phyloP scores from a whole-genome alignment of 2,329 filamentous ascomycete genomes.

The Fusarium subglutinans region DNA sequence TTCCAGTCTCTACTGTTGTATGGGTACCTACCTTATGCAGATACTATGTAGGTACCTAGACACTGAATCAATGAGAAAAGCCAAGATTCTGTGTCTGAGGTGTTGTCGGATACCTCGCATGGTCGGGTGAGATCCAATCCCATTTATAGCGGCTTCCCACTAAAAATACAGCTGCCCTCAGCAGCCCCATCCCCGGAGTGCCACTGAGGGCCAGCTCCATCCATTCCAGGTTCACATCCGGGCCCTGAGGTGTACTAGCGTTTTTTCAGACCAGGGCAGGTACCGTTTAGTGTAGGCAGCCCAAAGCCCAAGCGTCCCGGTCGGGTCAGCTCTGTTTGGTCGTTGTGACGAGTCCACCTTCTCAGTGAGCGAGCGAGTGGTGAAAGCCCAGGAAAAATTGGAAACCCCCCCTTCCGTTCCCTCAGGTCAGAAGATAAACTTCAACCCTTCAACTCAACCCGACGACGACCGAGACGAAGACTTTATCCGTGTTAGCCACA shows the following conservation, averaged over 20 bases:
- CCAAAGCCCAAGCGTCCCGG: slow-evolving; percentile 12
- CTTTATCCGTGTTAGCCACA: slow-evolving; percentile 36
- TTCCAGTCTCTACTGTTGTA: slow-evolving; percentile 24
- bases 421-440: slow-evolving; percentile 26
- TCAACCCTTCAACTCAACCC: slow-evolving; percentile 43
- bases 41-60: not conserved
- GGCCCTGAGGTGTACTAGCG: slow-evolving; percentile 13
- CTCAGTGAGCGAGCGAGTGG: not conserved
- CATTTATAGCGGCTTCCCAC: slow-evolving; percentile 23
- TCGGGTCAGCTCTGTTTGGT: slow-evolving; percentile 12
- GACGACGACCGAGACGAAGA: slow-evolving; percentile 42
- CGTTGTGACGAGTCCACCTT: slow-evolving; percentile 5
- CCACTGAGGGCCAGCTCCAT: not conserved
- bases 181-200: slow-evolving; percentile 22
- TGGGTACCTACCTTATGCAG: not conserved
- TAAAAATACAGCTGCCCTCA: slow-evolving; percentile 21
- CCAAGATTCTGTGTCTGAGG: slow-evolving; percentile 6
- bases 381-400: slow-evolving; percentile 20
- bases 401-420: slow-evolving; percentile 25
- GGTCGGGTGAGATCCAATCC: not conserved
- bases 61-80: not conserved
- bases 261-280: slow-evolving; percentile 22
- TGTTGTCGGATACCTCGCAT: not conserved
- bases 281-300: slow-evolving; percentile 10
- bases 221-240: slow-evolving; percentile 27